phyloP scores from a whole-genome alignment of 495 filamentous ascomycete genomes.

The Wilcoxina mikolae region DNA sequence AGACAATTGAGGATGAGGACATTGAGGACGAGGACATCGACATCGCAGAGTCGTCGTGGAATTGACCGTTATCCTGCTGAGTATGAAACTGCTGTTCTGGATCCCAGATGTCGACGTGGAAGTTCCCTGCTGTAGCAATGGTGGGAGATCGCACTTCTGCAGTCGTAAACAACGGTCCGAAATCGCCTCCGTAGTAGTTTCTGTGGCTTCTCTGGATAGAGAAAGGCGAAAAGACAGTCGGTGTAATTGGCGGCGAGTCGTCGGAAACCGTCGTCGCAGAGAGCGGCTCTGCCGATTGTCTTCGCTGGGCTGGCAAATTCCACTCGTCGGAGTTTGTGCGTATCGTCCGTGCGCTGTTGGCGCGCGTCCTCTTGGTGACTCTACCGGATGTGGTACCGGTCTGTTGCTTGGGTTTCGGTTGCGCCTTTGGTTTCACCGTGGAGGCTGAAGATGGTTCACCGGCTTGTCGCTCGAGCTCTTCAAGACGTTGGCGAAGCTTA shows the following conservation, averaged over 20 bases:
- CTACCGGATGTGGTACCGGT: slow-evolving; percentile 2
- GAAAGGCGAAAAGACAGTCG: not conserved
- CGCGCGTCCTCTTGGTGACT: not conserved
- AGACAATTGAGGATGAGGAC: not conserved
- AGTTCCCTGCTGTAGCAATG: slow-evolving; percentile 15
- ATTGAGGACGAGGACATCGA: too few relatives aligned
- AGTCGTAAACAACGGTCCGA: slow-evolving; percentile 18
- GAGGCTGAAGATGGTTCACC: slow-evolving; percentile 11
- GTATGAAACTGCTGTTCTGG: not conserved
- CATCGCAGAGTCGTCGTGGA: too few relatives aligned
- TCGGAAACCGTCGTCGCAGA: slow-evolving; percentile 5
- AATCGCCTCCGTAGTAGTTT: slow-evolving; percentile 19
- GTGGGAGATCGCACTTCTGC: slow-evolving; percentile 11
- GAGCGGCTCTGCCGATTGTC: not conserved
- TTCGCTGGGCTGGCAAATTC: not conserved
- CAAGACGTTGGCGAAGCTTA: slow-evolving; percentile 25
- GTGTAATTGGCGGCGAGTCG: not conserved
- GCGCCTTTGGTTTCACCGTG: slow-evolving; percentile 14
- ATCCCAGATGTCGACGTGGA: not conserved
- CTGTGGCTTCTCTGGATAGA: not conserved
- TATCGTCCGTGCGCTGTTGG: not conserved
- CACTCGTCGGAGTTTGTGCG: not conserved
- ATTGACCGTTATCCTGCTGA: not conserved
- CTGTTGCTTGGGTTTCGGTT: not conserved
- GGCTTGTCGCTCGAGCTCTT: slow-evolving; percentile 26